Evolutionary conservation across 2,329 filamentous ascomycete species (phyloP), one percentile per base, ranked within the genome.

Genomic region (Alternaria postmessia): DNA sequence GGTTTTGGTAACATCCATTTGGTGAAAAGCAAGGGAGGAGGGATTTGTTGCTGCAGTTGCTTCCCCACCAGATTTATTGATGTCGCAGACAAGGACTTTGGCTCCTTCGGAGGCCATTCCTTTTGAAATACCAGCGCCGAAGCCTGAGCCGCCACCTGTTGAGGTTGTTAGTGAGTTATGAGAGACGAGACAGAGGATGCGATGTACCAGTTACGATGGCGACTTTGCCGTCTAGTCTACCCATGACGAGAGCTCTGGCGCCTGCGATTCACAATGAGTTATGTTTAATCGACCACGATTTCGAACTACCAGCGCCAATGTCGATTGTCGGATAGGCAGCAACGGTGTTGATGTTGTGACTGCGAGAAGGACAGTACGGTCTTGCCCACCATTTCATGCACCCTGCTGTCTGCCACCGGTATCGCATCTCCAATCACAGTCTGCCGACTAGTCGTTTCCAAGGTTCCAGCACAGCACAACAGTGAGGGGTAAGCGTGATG

Each of bases 61-160:
- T 57, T 80, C 75, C 2, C 87, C 88, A 0, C 83, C 82, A 5
- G 81, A 76, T 16, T 83, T 77, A 30, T 86, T 85, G 60, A 91
- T 81, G 73, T 91, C 88, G 2, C 86, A 86, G 54, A 91, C 84
- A 51, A 90, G 74, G 34, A 90, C 87, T 63, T 83, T 83, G 51
- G 83, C 84, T 39, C 88, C 88, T 76, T 90, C 87, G 24, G 82
- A 72, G 6, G 83, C 81, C 73, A 89, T 89, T 55, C 85, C 85
- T 55, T 82, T 79, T 0, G 84, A 85, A 53, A 90, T 89, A 34
- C 84, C 87, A 57, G 84, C 86, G 55, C 88, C 88, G 65, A 91
- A 91, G 2, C 88, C 88, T 11, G 85, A 86, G 3, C 86, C 87
- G 7, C 81, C 88, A 48, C 88, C 86, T 61, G 79, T 7, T 22